These are phyloP conservation scores for Ilex aquifolium DNA, from an alignment of 257 asterid genomes.

Conservation along the genomic window DNA sequence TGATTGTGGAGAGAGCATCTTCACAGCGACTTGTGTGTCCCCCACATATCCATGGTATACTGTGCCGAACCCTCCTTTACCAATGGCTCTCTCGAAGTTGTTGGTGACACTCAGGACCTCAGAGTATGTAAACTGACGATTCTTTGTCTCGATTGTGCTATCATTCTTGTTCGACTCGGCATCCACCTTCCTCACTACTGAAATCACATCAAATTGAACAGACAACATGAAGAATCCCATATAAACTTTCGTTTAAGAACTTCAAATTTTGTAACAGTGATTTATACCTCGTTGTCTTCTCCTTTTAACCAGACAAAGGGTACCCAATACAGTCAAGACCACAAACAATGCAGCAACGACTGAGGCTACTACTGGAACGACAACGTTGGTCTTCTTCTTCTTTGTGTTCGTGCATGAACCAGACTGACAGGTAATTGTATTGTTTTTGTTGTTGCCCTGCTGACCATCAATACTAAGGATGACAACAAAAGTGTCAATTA, in stretches of 20 bases:
- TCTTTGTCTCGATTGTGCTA: neutral
- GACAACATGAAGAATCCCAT: no score
- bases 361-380: neutral
- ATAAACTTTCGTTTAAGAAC: no score
- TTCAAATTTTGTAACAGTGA: no score
- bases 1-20: slow-evolving; percentile 14
- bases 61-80: slow-evolving; percentile 20
- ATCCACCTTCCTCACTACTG: neutral
- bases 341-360: slow-evolving; percentile 1
- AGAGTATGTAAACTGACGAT: slow-evolving; percentile 15
- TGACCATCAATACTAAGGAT: neutral
- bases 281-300: neutral
- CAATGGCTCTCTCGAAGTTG: slow-evolving; percentile 14
- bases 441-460: no score
- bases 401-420: neutral
- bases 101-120: slow-evolving; percentile 13
- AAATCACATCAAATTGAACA: neutral
- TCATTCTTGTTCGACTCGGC: neutral
- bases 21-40: slow-evolving; percentile 13
- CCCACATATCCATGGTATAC: slow-evolving; percentile 18
- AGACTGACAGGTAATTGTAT: neutral
- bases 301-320: neutral
- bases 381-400: slow-evolving; percentile 1
- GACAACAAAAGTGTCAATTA: neutral
- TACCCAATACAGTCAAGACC: neutral